Evolutionary conservation across 2,329 filamentous ascomycete genomes (phyloP), one percentile per base, ranked within the genome.

Genomic region (Ophiocordyceps camponoti-floridani): DNA sequence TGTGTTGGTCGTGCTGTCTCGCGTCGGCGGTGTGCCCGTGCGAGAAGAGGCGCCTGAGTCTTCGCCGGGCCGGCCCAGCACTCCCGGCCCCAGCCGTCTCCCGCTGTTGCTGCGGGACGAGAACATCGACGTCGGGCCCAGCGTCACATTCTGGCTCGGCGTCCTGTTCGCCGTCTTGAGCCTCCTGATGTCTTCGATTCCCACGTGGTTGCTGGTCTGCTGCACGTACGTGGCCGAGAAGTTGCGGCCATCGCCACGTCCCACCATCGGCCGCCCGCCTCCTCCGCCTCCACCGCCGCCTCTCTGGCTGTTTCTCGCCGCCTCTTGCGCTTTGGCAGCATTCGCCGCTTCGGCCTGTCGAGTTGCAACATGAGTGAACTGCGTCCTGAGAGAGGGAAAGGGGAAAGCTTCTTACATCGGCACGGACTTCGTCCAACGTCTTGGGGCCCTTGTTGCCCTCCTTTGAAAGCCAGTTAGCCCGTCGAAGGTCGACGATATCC

Each of bases 361-460:
- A 23, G 1, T 10, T 45, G 38, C 33, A 35, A 8, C 38, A 46
- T 59, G 58, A 56, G 58, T 49, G 48, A 51, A 43, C 35, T 38
- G 42, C 10, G 10, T 7, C 27, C 9, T 37, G 35, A 9, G 1
- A 8, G 4, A 2, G 14, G 9, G 14, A 16, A 31, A 11, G 19
- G 10, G 26, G n/a, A 7, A n/a, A 23, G 23, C 23, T 23, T 43
- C 42, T 56, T 67, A 79, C 77, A 65, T 86, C 82, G 53, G 80
- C 82, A 59, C 87, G 84, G 52, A 98, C 84, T 66, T 96, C 84
- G 4, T 87, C 79, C 44, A 98, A 82, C 9, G 91, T 98, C 79
- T 95, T 95, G 47, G 91, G 91, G 35, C 91, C 91, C 71, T 96
- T 96, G 66, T 88, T 83, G 45, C 70, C 67, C 59, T 94, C 86